Evolutionary conservation across 768 basidiomycete species (phyloP).

Genomic region (Mycena capillaripes): DNA sequence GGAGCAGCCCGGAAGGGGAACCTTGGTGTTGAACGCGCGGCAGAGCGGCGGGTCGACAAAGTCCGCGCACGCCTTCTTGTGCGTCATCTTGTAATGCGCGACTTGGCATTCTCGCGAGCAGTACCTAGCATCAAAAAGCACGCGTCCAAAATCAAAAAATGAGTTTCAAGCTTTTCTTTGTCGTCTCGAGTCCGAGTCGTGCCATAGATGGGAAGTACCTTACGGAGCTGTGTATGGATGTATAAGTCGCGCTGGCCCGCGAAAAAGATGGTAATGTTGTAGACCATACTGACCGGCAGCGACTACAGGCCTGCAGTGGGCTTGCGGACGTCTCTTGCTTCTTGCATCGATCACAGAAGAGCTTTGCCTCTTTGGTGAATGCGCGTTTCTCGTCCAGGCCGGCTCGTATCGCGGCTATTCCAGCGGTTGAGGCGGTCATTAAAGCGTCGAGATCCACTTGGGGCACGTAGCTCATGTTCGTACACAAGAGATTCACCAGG

Average conservation of each 20-base stretch:
- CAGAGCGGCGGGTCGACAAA: conserved; percentile 31
- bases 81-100: conserved; percentile 23
- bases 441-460: background rate
- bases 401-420: conserved; percentile 15
- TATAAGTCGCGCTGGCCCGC: background rate
- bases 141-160: no score
- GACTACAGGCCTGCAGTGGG: conserved; percentile 27
- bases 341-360: conserved; percentile 13
- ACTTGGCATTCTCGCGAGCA: conserved; percentile 32
- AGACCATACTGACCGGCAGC: conserved; percentile 16
- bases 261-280: no score
- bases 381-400: conserved; percentile 24
- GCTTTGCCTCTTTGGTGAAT: conserved; percentile 23
- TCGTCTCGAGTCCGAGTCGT: background rate
- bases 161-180: no score
- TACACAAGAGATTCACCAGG: background rate
- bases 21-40: conserved; percentile 27
- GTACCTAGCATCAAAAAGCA: conserved; percentile 13
- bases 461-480: conserved; percentile 1
- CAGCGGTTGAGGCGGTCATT: background rate
- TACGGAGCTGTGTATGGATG: conserved; percentile 12
- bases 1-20: conserved; percentile 22
- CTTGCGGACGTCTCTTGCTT: conserved; percentile 23
- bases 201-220: conserved; percentile 18
- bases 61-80: conserved; percentile 28